These are phyloP conservation scores for Orbilia blumenaviensis DNA, from an alignment of 2,329 filamentous ascomycete species.

Conservation along the genomic window DNA sequence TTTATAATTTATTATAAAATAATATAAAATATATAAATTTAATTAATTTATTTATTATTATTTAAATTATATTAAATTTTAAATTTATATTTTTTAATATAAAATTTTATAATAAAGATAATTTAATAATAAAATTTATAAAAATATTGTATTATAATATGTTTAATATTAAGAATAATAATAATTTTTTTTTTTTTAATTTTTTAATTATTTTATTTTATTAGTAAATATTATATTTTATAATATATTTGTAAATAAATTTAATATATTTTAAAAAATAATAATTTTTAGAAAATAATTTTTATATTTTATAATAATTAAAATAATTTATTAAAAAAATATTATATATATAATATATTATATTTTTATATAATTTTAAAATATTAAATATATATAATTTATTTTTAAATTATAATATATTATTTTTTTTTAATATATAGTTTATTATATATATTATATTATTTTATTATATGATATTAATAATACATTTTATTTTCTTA, in stretches of 20 bases:
- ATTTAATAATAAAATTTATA: not conserved
- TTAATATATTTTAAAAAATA: slow-evolving; percentile 4
- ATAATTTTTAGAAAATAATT: not conserved
- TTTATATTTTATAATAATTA: not conserved
- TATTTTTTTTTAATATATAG: not conserved
- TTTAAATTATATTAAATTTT: not conserved
- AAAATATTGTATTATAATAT: not conserved
- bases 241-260: not conserved
- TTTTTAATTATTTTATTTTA: not conserved
- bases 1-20: not conserved
- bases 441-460: not conserved
- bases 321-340: not conserved
- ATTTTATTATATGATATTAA: not conserved
- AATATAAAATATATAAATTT: not conserved
- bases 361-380: not conserved
- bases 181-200: not conserved
- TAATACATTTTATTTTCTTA: not conserved
- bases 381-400: not conserved
- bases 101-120: not conserved
- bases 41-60: not conserved
- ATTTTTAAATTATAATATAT: not conserved
- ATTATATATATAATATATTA: not conserved
- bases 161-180: not conserved
- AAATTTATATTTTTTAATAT: slow-evolving; percentile 6
- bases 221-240: not conserved